Evolutionary conservation across 2,329 filamentous ascomycete species (phyloP).

Genomic region (Conoideocrella luteorostrata): DNA sequence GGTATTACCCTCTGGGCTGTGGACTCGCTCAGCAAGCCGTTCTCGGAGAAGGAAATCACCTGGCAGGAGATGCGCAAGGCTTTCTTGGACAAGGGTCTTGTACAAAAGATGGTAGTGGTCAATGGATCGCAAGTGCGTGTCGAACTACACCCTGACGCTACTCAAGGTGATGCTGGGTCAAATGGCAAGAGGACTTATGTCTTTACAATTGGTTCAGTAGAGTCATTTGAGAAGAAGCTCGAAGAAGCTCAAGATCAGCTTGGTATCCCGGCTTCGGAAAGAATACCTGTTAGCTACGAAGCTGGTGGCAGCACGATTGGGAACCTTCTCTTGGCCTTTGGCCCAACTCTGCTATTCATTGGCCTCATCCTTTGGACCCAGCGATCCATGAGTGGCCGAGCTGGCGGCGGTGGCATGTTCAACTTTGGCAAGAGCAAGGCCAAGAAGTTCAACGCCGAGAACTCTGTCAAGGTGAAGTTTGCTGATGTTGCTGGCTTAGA

Average conservation of each 20-base stretch:
- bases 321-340: conserved; percentile 70
- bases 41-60: conserved; percentile 68
- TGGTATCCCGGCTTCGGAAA: conserved; percentile 76
- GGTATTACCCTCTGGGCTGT: conserved; percentile 50
- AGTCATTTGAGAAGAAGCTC: conserved; percentile 83
- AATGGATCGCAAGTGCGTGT: conserved; percentile 68
- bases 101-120: conserved; percentile 84
- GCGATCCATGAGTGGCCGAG: conserved; percentile 64
- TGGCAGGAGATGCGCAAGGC: conserved; percentile 95
- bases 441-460: conserved; percentile 96
- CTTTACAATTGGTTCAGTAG: conserved; percentile 92
- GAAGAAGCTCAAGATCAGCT: conserved; percentile 86
- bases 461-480: conserved; percentile 94
- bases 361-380: conserved; percentile 76
- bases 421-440: conserved; percentile 93
- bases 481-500: conserved; percentile 96
- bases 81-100: conserved; percentile 91
- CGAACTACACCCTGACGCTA: conserved; percentile 69
- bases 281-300: conserved; percentile 87
- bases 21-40: conserved; percentile 32
- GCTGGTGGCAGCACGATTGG: conserved; percentile 69
- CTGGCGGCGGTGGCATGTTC: conserved; percentile 71
- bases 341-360: conserved; percentile 79
- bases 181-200: conserved; percentile 53
- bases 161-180: conserved; percentile 31